A percentile compares a stretch with the other conserved stretches of the same genome.
Conservation (phyloP, 257 asterid species). For the Sherardia arvensis region DNA sequence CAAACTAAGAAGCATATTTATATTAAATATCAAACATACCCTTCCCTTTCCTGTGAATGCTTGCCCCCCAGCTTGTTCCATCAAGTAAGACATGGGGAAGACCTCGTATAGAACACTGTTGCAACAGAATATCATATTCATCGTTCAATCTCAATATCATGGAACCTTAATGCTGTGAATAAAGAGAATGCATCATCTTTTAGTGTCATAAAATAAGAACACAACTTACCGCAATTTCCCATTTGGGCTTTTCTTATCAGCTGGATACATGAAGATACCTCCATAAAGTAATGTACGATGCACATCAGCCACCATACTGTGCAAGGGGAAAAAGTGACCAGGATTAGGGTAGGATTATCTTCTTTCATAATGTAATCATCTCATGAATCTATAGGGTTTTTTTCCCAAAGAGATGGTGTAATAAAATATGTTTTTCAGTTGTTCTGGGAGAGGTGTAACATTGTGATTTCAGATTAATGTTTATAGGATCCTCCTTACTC, state of each 20-base stretch:
- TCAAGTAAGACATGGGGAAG: conserved; percentile 94
- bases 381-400: background rate
- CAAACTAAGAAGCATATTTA: background rate
- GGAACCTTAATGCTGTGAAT: background rate
- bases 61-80: conserved; percentile 99
- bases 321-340: background rate
- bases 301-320: conserved; percentile 98
- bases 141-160: background rate
- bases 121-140: conserved; percentile 5
- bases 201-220: background rate
- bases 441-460: background rate
- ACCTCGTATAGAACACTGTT: conserved; percentile 92
- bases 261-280: conserved; percentile 94
- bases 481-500: no score
- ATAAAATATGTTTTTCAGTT: background rate
- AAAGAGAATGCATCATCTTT: background rate
- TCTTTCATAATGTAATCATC: background rate
- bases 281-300: conserved; percentile 98
- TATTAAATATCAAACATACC: conserved; percentile 30
- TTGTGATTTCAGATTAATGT: background rate
- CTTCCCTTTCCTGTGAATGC: conserved; percentile 83
- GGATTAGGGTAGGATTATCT: background rate
- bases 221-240: conserved; percentile 71
- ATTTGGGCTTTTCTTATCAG: conserved; percentile 89
- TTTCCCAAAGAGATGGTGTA: no score